Base-by-base conservation (phyloP, 2,329 filamentous ascomycete species). In the Magnaporthales sp. region DNA sequence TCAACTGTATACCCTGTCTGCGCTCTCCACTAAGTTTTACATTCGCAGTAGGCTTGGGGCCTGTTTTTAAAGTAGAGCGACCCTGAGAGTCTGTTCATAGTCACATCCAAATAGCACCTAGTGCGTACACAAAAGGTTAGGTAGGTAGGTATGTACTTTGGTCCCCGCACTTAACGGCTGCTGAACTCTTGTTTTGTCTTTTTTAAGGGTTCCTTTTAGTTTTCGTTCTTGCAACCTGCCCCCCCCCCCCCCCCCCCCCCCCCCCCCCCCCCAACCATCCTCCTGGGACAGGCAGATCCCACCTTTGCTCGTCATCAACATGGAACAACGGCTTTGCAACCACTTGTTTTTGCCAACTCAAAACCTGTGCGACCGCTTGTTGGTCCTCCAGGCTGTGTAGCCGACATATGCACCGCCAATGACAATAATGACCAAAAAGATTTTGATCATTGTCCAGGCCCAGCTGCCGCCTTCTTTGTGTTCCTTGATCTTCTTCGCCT, bases 381-480 rank as follows among this genome's bases (percentile, higher is more conserved):
- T 88, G 70, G 90, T 78, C 75, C 93, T 86, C 80, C 91, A 99
- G 62, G 89, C 85, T 7, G 93, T 97, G 76, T 85, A 98, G 30
- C 92, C 94, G 61, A 93, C 87, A 76, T 98, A 99, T 4, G 77
- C 91, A 71, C 91, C 93, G 10, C 84, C 91, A 61, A 89, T 72
- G 19, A 88, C 85, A 31, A 89, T 76, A 70, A 91, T 81, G 77
- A 97, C 90, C 68, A 97, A 73, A 68, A 98, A 75, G 69, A 92
- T 83, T 86, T 97, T 98, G 77, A 93, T 84, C 69, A 98, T 80
- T 78, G 86, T 83, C 84, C 84, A 86, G 63, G 79, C 80, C 84
- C 83, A 88, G 77, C 83, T 82, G 70, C 84, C 80, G 67, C 80
- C 79, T 72, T 78, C 74, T 73, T 80, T 77, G 67, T 72, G 27